A percentile compares a stretch with the other conserved stretches of the same genome.
phyloP scores from a whole-genome alignment of 371 early-diverging fungal species.

The Rhizopus sp. region DNA sequence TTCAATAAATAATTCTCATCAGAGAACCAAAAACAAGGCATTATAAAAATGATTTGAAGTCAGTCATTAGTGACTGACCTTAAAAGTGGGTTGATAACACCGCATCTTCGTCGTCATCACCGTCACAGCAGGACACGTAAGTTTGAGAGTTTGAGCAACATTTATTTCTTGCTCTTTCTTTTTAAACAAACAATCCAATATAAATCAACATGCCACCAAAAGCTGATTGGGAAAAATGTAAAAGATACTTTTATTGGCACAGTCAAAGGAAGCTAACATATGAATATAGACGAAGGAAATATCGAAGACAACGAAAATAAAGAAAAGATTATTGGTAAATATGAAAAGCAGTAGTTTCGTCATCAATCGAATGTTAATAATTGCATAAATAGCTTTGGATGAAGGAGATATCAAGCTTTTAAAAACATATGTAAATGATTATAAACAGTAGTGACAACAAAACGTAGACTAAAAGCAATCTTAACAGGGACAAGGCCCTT shows the following conservation, averaged over 20 bases:
- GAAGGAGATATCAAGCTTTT: conserved; percentile 96
- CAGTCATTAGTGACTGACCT: too few species aligned
- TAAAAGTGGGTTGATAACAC: too few species aligned
- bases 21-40: too few species aligned
- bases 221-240: conserved; percentile 96
- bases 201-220: conserved; percentile 25
- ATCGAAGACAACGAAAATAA: conserved; percentile 74
- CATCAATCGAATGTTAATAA: too few species aligned
- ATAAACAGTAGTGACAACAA: not conserved
- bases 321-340: conserved; percentile 88
- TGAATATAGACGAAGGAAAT: conserved; percentile 72
- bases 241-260: conserved; percentile 2
- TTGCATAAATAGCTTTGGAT: conserved; percentile 72
- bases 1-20: too few species aligned
- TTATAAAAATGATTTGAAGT: too few species aligned
- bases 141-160: not conserved
- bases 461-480: not conserved
- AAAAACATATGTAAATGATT: conserved; percentile 81
- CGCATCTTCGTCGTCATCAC: too few species aligned
- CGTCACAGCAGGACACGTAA: conserved; percentile 2
- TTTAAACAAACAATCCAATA: not conserved
- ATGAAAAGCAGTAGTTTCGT: too few species aligned
- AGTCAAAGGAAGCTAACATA: too few species aligned
- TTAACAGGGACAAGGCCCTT: conserved; percentile 94
- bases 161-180: not conserved